Evolutionary conservation across 495 filamentous ascomycete genomes (phyloP).

Genomic region (Aspergillus leporis): DNA sequence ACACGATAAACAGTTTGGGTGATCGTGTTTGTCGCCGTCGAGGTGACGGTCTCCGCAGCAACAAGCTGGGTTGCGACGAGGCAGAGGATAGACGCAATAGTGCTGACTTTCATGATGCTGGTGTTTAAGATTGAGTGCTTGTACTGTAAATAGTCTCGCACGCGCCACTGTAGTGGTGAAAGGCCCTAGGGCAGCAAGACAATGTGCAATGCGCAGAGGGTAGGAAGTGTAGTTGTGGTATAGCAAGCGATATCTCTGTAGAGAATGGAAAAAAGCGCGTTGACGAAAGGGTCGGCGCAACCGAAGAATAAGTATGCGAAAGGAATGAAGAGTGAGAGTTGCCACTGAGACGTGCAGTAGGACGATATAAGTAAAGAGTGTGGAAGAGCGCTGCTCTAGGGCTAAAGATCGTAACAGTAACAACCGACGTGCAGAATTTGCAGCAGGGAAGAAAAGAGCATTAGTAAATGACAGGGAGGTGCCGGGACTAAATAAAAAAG

Average conservation of each 20-base stretch:
- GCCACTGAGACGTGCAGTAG: neutral
- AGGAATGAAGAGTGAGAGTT: neutral
- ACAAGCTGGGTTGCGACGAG: constrained; percentile 34
- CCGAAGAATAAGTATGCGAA: neutral
- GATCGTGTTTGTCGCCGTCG: constrained; percentile 32
- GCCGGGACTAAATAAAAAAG: constrained; percentile 4
- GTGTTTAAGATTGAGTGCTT: constrained; percentile 5
- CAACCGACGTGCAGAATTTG: neutral
- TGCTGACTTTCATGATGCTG: constrained; percentile 37
- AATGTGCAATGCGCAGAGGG: neutral
- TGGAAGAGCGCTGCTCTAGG: constrained; percentile 8
- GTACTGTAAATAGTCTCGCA: neutral
- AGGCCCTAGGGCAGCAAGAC: constrained; percentile 16
- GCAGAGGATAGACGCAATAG: constrained; percentile 38
- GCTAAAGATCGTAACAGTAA: neutral
- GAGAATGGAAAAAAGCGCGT: neutral
- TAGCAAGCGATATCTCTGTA: constrained; percentile 11
- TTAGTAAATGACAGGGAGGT: neutral
- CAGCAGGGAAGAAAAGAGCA: neutral
- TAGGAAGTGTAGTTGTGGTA: constrained; percentile 13
- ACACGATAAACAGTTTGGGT: constrained; percentile 38
- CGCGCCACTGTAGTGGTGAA: neutral
- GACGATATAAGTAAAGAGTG: neutral
- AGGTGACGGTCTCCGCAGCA: constrained; percentile 29
- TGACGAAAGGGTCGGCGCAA: neutral